Base-by-base conservation (phyloP, 176 grass and related monocot species). In the Carex scoparia region DNA sequence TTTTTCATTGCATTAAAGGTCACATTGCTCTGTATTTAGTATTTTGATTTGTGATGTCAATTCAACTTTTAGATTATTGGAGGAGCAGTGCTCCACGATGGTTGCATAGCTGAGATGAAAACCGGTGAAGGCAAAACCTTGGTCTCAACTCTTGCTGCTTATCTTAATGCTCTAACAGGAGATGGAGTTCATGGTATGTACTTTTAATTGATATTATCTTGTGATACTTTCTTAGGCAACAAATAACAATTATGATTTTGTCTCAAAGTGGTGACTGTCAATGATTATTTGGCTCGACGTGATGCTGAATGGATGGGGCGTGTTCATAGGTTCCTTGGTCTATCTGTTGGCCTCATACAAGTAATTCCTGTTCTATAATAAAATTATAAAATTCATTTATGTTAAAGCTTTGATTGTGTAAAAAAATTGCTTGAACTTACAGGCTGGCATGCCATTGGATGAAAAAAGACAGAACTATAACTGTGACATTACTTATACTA, bases 271-370 rank as follows among this genome's bases (percentile, higher is more conserved):
- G 93, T 98, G 86, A 98, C 95, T 89, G 95, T 95, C 84, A 98
- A 98, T 92, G 93, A 98, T 89, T 98, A 98, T 89, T 90, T 98
- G 91, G 95, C 95, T 49, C 86, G 89, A 79, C 88, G 95, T 57
- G 95, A 98, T 95, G 93, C 95, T 87, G 95, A 98, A 81, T 95
- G 95, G 95, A 98, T 98, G 95, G 95, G 93, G 3, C 88, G 89
- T 65, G 90, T 98, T 85, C 95, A 98, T 94, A 88, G 88, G 16
- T 95, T 98, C 86, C 91, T 98, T 69, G 91, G 96, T 69, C 93
- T 98, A 78, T 94, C 91, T 85, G 93, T 98, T 19, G 96, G 90
- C 80, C 71, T 98, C 37, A 92, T 95, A 89, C 88, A 98, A 90
- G 96, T 95, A 90, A 76, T 23, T 86, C 74, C 42, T 78, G 35